These are phyloP conservation scores for Helicocarpus griseus DNA, from an alignment of 2,329 filamentous ascomycete species.

Conservation along the genomic window DNA sequence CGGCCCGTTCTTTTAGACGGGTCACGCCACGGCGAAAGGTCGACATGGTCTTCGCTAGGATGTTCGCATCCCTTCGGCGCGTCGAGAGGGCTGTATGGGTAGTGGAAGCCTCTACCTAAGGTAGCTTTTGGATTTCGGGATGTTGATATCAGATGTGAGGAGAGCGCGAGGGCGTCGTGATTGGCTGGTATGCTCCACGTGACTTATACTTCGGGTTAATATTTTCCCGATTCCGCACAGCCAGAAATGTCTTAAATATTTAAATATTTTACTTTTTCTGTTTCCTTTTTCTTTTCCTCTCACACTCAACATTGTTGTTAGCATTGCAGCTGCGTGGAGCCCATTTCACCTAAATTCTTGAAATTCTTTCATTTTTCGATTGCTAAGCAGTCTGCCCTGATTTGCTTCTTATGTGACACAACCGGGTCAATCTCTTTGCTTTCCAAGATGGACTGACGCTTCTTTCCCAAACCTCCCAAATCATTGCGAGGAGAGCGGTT, in stretches of 20 bases:
- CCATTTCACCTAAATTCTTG: too few relatives aligned
- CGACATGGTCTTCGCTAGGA: not conserved
- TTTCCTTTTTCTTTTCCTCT: not conserved
- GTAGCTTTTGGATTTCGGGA: not conserved
- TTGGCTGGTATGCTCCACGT: not conserved
- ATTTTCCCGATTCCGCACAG: not conserved
- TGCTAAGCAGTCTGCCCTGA: too few relatives aligned
- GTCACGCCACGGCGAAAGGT: not conserved
- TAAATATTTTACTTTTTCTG: not conserved
- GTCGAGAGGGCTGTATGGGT: not conserved
- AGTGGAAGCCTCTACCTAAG: not conserved
- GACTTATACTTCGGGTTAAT: not conserved
- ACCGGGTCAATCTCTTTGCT: not conserved
- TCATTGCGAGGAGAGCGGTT: too few relatives aligned
- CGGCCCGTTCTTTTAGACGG: conserved; percentile 8
- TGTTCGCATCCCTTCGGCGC: conserved; percentile 5
- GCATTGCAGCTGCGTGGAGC: too few relatives aligned
- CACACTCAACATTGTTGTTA: not conserved
- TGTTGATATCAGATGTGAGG: not conserved
- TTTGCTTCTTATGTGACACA: too few relatives aligned
- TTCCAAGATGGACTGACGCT: too few relatives aligned
- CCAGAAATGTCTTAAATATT: not conserved
- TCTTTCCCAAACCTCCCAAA: too few relatives aligned
- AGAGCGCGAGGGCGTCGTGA: not conserved
- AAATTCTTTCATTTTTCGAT: too few relatives aligned